These are phyloP conservation scores for Aspergillus thermomutatus DNA, from an alignment of 2,329 filamentous ascomycete genomes.

Conservation along the genomic window DNA sequence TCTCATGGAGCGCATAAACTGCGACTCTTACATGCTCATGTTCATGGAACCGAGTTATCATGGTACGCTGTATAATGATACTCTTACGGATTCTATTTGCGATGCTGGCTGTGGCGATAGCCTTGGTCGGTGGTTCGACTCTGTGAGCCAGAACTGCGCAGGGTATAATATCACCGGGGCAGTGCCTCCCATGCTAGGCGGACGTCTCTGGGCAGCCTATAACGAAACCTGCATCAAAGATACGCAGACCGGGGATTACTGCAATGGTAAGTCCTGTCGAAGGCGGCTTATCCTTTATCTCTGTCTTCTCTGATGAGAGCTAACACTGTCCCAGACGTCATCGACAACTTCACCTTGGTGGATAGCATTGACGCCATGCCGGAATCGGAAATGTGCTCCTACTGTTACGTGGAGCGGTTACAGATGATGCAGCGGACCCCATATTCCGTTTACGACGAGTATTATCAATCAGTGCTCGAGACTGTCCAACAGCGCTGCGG, in stretches of 20 bases:
- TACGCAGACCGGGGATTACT: neutral
- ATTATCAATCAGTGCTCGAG: constrained; percentile 3
- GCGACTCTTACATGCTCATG: constrained; percentile 1
- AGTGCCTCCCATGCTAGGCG: constrained; percentile 5
- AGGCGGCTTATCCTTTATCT: neutral
- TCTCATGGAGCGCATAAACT: constrained; percentile 6
- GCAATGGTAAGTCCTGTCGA: neutral
- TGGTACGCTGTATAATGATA: constrained; percentile 8
- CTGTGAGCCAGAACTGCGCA: constrained; percentile 6
- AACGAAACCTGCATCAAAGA: constrained; percentile 18
- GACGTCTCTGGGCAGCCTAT: constrained; percentile 11
- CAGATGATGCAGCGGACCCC: constrained; percentile 8
- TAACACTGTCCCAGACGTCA: no score
- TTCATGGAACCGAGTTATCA: neutral
- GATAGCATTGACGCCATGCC: constrained; percentile 7
- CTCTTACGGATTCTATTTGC: constrained; percentile 13
- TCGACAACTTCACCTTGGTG: constrained; percentile 3
- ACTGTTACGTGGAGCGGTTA: constrained; percentile 5
- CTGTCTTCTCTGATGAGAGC: neutral
- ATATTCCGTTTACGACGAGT: constrained; percentile 9
- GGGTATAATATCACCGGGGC: constrained; percentile 3
- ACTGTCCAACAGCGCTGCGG: constrained; percentile 3
- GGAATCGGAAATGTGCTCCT: constrained; percentile 7
- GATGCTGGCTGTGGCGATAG: constrained; percentile 7
- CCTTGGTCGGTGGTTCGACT: constrained; percentile 10